phyloP scores from a whole-genome alignment of 2,329 filamentous ascomycete genomes.

The Aureobasidium sp. region DNA sequence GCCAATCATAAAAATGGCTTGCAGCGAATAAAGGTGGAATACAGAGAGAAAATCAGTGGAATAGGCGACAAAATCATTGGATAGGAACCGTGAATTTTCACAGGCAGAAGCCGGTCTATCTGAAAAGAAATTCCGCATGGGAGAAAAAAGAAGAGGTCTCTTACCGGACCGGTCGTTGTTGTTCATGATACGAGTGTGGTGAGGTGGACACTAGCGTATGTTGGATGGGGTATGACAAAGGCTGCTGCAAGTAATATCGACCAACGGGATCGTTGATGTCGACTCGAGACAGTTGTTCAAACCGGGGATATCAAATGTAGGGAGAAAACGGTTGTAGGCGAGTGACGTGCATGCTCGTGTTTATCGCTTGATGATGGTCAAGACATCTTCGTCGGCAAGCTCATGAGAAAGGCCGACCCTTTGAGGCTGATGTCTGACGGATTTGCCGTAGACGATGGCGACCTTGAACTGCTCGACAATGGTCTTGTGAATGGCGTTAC shows the following conservation, averaged over 20 bases:
- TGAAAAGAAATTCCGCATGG: not conserved
- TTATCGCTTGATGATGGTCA: constrained; percentile 15
- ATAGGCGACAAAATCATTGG: not conserved
- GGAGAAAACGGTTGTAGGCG: not conserved
- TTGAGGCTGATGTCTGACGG: constrained; percentile 97
- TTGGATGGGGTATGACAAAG: constrained; percentile 11
- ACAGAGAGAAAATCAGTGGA: not conserved
- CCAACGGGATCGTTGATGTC: constrained; percentile 3
- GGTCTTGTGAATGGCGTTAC: constrained; percentile 92
- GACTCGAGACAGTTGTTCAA: constrained; percentile 15
- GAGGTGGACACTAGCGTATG: constrained; percentile 12
- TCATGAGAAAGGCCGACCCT: constrained; percentile 86
- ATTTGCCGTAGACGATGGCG: constrained; percentile 94
- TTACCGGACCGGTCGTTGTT: constrained; percentile 13
- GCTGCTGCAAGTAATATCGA: constrained; percentile 6
- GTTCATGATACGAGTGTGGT: constrained; percentile 8
- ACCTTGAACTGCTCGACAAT: constrained; percentile 94
- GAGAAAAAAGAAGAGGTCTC: constrained; percentile 5
- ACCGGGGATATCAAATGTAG: constrained; percentile 4
- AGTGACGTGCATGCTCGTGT: constrained; percentile 28
- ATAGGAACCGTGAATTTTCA: constrained; percentile 2
- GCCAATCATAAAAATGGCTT: constrained; percentile 7
- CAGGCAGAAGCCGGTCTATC: constrained; percentile 10
- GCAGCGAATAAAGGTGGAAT: not conserved
- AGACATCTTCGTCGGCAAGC: constrained; percentile 90